phyloP scores from a whole-genome alignment of 2,329 filamentous ascomycete genomes.

The Penicillium sp. region DNA sequence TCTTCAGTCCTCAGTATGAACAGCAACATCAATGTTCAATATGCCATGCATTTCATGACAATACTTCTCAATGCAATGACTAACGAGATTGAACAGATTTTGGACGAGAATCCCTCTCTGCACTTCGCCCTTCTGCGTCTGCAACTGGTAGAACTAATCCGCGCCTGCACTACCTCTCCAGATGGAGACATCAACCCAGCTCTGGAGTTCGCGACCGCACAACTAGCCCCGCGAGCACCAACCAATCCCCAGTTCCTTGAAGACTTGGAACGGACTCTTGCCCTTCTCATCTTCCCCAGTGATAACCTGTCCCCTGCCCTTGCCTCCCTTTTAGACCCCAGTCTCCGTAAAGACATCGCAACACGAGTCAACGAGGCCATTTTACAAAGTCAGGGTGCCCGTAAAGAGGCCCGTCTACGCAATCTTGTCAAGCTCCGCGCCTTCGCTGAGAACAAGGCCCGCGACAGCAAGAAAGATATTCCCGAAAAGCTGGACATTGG shows the following conservation, averaged over 20 bases:
- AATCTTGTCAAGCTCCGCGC: constrained; percentile 76
- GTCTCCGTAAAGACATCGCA: constrained; percentile 78
- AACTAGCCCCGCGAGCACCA: constrained; percentile 82
- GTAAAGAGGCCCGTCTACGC: constrained; percentile 76
- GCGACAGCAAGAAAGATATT: constrained; percentile 47
- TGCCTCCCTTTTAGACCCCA: constrained; percentile 71
- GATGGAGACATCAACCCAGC: constrained; percentile 74
- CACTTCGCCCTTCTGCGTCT: constrained; percentile 88
- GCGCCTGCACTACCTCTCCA: constrained; percentile 63
- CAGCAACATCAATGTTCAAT: constrained; percentile 35
- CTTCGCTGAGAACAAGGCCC: constrained; percentile 70
- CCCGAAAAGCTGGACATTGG: constrained; percentile 47
- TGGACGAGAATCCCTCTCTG: constrained; percentile 76
- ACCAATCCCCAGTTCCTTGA: constrained; percentile 76
- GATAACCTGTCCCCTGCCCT: constrained; percentile 74
- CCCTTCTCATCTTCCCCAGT: constrained; percentile 81
- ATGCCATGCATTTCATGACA: constrained; percentile 11
- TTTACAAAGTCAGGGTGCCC: constrained; percentile 66
- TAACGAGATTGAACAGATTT: constrained; percentile 59
- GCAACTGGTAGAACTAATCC: constrained; percentile 91
- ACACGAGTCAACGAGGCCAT: constrained; percentile 87
- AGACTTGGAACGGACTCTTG: constrained; percentile 90
- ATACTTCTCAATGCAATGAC: constrained; percentile 13
- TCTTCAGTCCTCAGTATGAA: constrained; percentile 89
- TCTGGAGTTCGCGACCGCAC: constrained; percentile 79